These are phyloP conservation scores for Ampelomyces quisqualis DNA, from an alignment of 2,329 filamentous ascomycete genomes.

Conservation along the genomic window DNA sequence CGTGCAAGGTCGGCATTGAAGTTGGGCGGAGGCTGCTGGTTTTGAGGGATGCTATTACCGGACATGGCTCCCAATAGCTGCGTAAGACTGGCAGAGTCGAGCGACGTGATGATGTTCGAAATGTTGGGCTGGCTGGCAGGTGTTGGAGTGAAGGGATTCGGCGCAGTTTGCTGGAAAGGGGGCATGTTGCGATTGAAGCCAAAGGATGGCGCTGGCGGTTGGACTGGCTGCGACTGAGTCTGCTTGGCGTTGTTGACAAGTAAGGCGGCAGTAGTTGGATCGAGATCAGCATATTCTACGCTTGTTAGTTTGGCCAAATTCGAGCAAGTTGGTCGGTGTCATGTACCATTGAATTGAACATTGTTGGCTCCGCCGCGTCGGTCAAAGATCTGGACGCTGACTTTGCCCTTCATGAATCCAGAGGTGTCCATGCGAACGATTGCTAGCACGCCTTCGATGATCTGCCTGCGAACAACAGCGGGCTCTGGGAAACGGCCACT, in stretches of 20 bases:
- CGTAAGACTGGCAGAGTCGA: conserved; percentile 71
- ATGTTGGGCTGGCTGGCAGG: conserved; percentile 51
- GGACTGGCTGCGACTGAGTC: conserved; percentile 39
- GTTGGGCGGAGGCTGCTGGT: conserved; percentile 42
- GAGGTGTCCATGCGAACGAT: conserved; percentile 73
- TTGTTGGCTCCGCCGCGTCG: conserved; percentile 71
- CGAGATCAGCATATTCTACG: conserved; percentile 76
- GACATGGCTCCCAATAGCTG: conserved; percentile 64
- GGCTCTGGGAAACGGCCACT: conserved; percentile 74
- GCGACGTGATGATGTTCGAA: conserved; percentile 63
- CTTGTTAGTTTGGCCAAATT: conserved; percentile 18
- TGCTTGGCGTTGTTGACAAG: conserved; percentile 73
- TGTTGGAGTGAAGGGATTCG: conserved; percentile 42
- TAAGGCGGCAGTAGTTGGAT: conserved; percentile 75
- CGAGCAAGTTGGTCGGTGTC: background rate
- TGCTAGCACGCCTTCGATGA: conserved; percentile 83
- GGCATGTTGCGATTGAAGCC: conserved; percentile 32
- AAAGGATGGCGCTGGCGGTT: conserved; percentile 34
- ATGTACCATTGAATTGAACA: conserved; percentile 71
- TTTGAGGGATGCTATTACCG: conserved; percentile 39
- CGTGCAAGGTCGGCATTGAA: conserved; percentile 43
- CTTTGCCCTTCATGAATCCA: conserved; percentile 69
- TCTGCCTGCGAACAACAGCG: conserved; percentile 79
- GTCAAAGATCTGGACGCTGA: conserved; percentile 83
- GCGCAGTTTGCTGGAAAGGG: conserved; percentile 36